Percentiles rank a stretch among this genome's conserved stretches.
Conservation (phyloP, 352 stramenopile genomes). For the Globisporangium uncinulatum region DNA sequence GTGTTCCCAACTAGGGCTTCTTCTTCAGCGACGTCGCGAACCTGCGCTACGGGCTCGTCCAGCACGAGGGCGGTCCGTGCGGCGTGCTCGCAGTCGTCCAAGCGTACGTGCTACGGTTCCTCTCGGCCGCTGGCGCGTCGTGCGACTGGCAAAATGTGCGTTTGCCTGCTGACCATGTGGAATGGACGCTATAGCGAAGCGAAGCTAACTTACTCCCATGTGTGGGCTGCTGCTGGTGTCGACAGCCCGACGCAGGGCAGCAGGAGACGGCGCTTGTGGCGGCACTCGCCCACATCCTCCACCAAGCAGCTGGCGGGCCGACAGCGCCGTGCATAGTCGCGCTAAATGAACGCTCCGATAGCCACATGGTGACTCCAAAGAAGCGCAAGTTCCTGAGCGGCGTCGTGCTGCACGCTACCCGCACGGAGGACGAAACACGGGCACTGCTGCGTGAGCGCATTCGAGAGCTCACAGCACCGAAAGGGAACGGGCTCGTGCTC, state of each 20-base stretch:
- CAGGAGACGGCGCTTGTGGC: conserved; percentile 39
- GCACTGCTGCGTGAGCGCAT: conserved; percentile 29
- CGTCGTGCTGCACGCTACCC: conserved; percentile 26
- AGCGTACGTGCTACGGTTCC: conserved; percentile 83
- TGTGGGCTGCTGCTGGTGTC: too few relatives aligned
- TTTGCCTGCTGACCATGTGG: conserved; percentile 1
- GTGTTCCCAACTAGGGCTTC: conserved; percentile 40
- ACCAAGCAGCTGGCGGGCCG: conserved; percentile 33
- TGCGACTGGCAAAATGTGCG: conserved; percentile 64
- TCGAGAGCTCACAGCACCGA: conserved; percentile 41
- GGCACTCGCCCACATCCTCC: conserved; percentile 61
- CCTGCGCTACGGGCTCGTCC: conserved; percentile 87
- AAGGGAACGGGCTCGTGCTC: conserved; percentile 64
- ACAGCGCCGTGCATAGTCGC: conserved; percentile 27
- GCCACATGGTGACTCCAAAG: conserved; percentile 2
- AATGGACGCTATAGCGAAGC: background rate
- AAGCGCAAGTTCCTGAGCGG: conserved; percentile 45
- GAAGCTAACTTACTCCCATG: conserved; percentile 9
- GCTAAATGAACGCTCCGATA: conserved; percentile 20
- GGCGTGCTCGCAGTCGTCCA: conserved; percentile 93
- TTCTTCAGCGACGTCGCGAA: conserved; percentile 41
- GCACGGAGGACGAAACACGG: conserved; percentile 27
- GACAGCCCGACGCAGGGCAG: conserved; percentile 31
- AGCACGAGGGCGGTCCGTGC: conserved; percentile 92
- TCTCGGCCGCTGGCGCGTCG: conserved; percentile 31